Percentiles rank a stretch among this genome's conserved stretches.
Evolutionary conservation across 1,139 yeast genomes (phyloP).

Genomic region (Lodderomyces orthopsilosis): DNA sequence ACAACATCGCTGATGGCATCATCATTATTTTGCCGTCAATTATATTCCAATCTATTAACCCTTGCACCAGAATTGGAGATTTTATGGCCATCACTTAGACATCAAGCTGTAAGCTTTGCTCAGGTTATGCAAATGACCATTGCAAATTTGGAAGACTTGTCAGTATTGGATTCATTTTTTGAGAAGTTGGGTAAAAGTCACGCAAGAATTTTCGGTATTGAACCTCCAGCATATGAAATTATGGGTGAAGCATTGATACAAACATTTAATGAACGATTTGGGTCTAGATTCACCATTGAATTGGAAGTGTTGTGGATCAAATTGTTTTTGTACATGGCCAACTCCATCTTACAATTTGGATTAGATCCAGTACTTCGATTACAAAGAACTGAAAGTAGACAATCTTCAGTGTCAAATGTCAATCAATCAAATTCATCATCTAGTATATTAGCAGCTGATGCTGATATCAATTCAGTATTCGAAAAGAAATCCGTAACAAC

Average conservation of each 20-base stretch:
- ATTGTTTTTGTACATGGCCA: slow-evolving; percentile 59
- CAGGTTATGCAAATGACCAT: slow-evolving; percentile 72
- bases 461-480: neutral
- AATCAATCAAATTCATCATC: neutral
- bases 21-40: slow-evolving; percentile 58
- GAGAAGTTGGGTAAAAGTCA: slow-evolving; percentile 71
- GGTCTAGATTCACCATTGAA: slow-evolving; percentile 44
- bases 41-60: slow-evolving; percentile 55
- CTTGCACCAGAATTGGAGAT: slow-evolving; percentile 54
- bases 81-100: slow-evolving; percentile 62
- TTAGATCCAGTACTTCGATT: slow-evolving; percentile 50
- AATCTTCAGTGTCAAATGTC: neutral
- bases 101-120: slow-evolving; percentile 77
- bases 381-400: neutral
- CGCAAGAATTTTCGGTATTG: slow-evolving; percentile 71
- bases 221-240: slow-evolving; percentile 66
- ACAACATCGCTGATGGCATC: slow-evolving; percentile 33
- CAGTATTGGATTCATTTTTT: slow-evolving; percentile 56
- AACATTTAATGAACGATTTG: slow-evolving; percentile 70
- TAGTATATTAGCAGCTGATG: neutral
- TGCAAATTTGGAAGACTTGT: slow-evolving; percentile 39
- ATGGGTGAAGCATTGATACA: slow-evolving; percentile 78
- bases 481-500: slow-evolving; percentile 7
- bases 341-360: slow-evolving; percentile 61
- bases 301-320: slow-evolving; percentile 74